These are phyloP conservation scores for Melocanna baccifera DNA, from an alignment of 176 grass and related monocot genomes.

Conservation along the genomic window DNA sequence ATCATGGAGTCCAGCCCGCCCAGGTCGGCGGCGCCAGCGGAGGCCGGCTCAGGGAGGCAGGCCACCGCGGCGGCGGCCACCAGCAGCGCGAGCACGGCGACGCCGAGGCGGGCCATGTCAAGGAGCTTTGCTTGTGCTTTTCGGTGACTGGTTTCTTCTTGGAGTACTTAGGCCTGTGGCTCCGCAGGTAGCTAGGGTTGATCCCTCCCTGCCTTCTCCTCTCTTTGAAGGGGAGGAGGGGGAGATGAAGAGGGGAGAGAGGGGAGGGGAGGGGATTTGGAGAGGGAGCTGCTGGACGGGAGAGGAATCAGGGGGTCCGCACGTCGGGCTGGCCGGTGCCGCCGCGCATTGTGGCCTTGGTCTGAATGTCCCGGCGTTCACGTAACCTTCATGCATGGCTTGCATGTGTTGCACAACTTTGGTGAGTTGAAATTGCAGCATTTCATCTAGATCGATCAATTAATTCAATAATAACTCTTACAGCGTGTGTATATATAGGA, in stretches of 20 bases:
- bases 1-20: background rate
- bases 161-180: background rate
- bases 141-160: background rate
- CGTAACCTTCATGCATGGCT: background rate
- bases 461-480: background rate
- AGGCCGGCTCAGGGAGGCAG: background rate
- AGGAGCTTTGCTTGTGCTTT: background rate
- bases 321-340: conserved; percentile 1
- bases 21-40: background rate
- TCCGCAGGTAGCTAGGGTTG: background rate
- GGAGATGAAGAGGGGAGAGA: conserved; percentile 7
- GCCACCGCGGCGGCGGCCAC: conserved; percentile 4
- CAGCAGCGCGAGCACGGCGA: conserved; percentile 41
- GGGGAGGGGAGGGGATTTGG: background rate
- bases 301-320: conserved; percentile 21
- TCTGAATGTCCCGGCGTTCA: background rate
- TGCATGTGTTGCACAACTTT: background rate
- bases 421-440: background rate
- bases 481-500: background rate
- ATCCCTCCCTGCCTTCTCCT: conserved; percentile 25
- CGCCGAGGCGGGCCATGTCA: conserved; percentile 35
- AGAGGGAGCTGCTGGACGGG: background rate
- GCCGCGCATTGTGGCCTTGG: background rate
- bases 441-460: background rate
- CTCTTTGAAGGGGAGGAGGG: conserved; percentile 23